phyloP scores from a whole-genome alignment of 1,284 basidiomycete species.

The Tilletia setariae region DNA sequence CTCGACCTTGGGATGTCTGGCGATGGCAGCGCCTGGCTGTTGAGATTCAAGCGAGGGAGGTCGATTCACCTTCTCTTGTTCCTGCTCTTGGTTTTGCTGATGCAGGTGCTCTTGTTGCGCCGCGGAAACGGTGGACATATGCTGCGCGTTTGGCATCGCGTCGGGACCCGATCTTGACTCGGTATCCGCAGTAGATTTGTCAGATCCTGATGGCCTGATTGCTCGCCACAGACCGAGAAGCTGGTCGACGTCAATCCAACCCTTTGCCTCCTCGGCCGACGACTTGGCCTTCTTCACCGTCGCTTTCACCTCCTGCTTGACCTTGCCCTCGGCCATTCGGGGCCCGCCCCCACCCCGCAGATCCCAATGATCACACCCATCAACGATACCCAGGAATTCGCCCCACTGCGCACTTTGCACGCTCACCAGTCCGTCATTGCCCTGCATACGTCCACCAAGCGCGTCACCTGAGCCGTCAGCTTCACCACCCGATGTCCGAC shows the following conservation, averaged over 20 bases:
- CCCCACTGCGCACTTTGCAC: constrained; percentile 58
- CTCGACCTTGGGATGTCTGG: background rate
- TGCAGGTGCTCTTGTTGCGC: constrained; percentile 1
- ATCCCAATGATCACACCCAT: constrained; percentile 95
- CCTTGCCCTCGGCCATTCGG: constrained; percentile 41
- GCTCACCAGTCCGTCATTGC: constrained; percentile 91
- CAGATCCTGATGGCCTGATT: background rate
- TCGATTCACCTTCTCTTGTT: background rate
- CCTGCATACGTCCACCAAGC: constrained; percentile 63
- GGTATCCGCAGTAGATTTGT: background rate
- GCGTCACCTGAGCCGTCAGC: constrained; percentile 51
- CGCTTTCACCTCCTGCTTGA: constrained; percentile 32
- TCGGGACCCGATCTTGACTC: background rate
- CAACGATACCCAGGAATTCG: constrained; percentile 73
- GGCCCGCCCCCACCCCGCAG: constrained; percentile 71
- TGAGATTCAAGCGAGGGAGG: background rate
- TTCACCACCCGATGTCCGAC: constrained; percentile 40
- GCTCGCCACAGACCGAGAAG: constrained; percentile 23
- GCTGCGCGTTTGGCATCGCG: background rate
- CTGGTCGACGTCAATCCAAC: constrained; percentile 46
- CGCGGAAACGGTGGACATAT: background rate
- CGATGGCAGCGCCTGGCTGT: background rate
- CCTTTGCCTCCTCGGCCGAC: constrained; percentile 19
- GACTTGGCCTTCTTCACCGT: constrained; percentile 10
- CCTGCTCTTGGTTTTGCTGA: background rate